Conservation (phyloP, 169 alveolate genomes). For the Theileria sp. region DNA sequence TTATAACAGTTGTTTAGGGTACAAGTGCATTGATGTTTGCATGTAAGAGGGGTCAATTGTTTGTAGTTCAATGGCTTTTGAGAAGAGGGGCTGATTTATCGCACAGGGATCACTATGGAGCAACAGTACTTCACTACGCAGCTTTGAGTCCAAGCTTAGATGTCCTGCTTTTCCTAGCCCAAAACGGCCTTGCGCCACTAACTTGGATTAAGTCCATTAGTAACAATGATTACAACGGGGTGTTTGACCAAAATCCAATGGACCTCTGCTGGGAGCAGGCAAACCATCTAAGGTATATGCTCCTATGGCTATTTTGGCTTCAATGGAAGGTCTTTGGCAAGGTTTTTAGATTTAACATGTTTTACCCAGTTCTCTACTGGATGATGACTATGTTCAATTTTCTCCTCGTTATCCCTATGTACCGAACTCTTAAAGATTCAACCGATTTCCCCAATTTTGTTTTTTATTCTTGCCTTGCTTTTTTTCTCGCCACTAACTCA, state of each 20-base stretch:
- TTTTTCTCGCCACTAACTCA: background rate
- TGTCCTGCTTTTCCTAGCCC: conserved; percentile 55
- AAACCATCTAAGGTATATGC: conserved; percentile 27
- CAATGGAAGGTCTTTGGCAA: conserved; percentile 48
- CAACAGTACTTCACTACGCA: conserved; percentile 74
- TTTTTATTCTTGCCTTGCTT: background rate
- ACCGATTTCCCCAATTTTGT: background rate
- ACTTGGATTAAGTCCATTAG: conserved; percentile 24
- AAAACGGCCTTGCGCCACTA: conserved; percentile 56
- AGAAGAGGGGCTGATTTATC: conserved; percentile 81
- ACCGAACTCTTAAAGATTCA: background rate
- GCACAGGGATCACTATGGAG: conserved; percentile 79
- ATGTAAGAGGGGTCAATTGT: conserved; percentile 80
- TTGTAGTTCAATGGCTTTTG: conserved; percentile 85
- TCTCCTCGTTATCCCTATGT: conserved; percentile 21
- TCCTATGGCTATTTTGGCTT: conserved; percentile 48
- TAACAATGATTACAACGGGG: conserved; percentile 21
- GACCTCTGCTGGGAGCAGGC: conserved; percentile 58
- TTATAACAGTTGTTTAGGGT: conserved; percentile 61
- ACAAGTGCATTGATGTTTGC: conserved; percentile 86
- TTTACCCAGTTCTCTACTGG: conserved; percentile 63
- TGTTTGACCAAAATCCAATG: conserved; percentile 40
- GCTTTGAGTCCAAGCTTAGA: conserved; percentile 64
- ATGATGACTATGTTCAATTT: conserved; percentile 27
- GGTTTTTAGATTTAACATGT: conserved; percentile 30